Evolutionary conservation across 1,284 basidiomycete genomes (phyloP).

Genomic region (Ceratobasidium sp.): DNA sequence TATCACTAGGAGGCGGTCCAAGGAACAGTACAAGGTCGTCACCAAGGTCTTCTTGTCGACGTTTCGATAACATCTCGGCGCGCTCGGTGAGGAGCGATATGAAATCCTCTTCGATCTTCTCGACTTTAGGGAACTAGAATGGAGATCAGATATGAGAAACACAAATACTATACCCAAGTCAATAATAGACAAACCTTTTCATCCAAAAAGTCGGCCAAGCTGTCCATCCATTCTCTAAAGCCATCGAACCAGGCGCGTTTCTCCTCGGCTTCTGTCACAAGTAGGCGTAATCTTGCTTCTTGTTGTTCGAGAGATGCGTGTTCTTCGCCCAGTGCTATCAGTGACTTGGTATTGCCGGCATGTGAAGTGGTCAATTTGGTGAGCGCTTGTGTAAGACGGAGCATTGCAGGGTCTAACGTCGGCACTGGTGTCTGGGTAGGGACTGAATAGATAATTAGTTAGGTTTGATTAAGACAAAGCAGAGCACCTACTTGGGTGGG

Average conservation of each 20-base stretch:
- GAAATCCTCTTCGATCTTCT: conserved; percentile 86
- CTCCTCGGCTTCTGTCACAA: conserved; percentile 80
- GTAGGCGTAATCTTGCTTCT: conserved; percentile 80
- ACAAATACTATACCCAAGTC: neutral
- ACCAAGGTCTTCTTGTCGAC: conserved; percentile 77
- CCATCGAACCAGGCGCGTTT: conserved; percentile 89
- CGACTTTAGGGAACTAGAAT: conserved; percentile 82
- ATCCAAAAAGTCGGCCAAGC: conserved; percentile 87
- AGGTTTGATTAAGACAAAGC: conserved; percentile 10
- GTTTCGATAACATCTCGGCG: conserved; percentile 70
- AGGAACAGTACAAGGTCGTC: conserved; percentile 85
- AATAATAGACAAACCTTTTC: conserved; percentile 75
- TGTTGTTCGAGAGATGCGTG: conserved; percentile 75
- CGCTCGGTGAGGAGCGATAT: conserved; percentile 80
- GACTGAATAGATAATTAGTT: conserved; percentile 59
- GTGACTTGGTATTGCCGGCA: conserved; percentile 68
- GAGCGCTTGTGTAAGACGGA: conserved; percentile 70
- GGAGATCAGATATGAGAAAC: conserved; percentile 14
- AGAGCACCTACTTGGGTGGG: conserved; percentile 73
- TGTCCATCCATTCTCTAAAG: conserved; percentile 88
- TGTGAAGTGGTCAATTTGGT: conserved; percentile 77
- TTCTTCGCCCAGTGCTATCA: conserved; percentile 73
- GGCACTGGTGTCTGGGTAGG: conserved; percentile 69
- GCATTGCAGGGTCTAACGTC: conserved; percentile 64
- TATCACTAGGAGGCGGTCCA: conserved; percentile 59